Evolutionary conservation across 345 rosid species (phyloP), one percentile per base, ranked within the genome.

Genomic region (Lepidium didymum): DNA sequence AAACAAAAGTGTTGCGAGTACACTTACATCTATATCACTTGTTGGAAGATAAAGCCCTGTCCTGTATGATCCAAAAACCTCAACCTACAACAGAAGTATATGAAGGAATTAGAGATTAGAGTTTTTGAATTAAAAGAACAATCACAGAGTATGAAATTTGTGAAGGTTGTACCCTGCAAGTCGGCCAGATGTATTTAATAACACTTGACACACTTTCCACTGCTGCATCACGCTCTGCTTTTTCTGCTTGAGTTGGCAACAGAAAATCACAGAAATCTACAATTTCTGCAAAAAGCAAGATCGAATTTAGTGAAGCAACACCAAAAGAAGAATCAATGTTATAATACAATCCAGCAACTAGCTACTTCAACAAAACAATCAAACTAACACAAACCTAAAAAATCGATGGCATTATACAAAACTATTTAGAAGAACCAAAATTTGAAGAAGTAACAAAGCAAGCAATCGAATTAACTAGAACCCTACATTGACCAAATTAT

Each of bases 21-120:
- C 56, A 79, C 97, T 78, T 83, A 88, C 98, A 86, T 93, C 97
- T 41, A 93, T 85, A 78, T 93, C 98, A 79, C 98, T 93, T 5
- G 89, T 87, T 46, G 98, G 98, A 70, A 93, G 92, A 81, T 83
- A 93, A 56, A 93, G 88, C 8, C 95, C 95, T 6, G 97, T 93
- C 53, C 68, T 82, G 78, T 84, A 93, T 8, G 98, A 88, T 41
- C 98, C 96, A 59, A 93, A 93, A 68, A 90, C 85, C 76, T 88
- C 92, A 27, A 86, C 88, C 98, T 93, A 73, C 41, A 78, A 76
- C 55, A 52, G 21, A 74, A 29, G 27, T 35, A 21, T 15, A 67
- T 59, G 2, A 41, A 42, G 3, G 27, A 34, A 12, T 11, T 46
- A 56, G 38, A 41, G 13, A 40, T 13, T 11, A 8, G 3, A 1